Conservation (phyloP, 2,329 filamentous ascomycete species). For the Colletotrichum chlorophyti region DNA sequence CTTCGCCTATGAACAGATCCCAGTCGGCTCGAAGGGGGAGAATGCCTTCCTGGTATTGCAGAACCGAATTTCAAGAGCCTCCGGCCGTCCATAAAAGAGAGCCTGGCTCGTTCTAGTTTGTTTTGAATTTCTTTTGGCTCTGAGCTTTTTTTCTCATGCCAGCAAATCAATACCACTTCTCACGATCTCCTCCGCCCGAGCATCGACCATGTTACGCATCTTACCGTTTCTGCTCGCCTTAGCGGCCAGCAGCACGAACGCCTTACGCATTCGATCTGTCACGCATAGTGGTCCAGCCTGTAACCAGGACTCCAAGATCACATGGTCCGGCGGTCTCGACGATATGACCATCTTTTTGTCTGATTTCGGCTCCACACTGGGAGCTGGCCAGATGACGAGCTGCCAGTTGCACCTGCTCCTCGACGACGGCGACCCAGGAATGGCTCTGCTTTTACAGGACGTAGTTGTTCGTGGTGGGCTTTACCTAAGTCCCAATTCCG, state of each 20-base stretch:
- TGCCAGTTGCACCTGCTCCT: constrained; percentile 24
- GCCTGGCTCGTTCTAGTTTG: too few species aligned
- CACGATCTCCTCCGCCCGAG: neutral
- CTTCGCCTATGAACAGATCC: neutral
- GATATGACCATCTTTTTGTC: constrained; percentile 46
- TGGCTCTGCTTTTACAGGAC: constrained; percentile 17
- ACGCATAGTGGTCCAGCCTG: constrained; percentile 21
- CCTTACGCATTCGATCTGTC: constrained; percentile 9
- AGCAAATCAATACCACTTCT: neutral
- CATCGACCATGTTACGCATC: neutral
- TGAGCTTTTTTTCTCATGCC: too few species aligned
- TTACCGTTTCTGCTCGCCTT: neutral
- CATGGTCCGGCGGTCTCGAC: constrained; percentile 28
- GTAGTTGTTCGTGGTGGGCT: constrained; percentile 17
- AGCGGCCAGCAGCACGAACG: neutral
- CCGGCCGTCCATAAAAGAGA: too few species aligned
- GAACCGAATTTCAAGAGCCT: neutral
- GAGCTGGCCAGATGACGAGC: constrained; percentile 38
- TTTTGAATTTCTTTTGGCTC: too few species aligned
- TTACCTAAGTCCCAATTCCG: constrained; percentile 16
- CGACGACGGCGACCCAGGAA: constrained; percentile 20
- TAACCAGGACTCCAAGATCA: constrained; percentile 14
- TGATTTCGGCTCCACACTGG: constrained; percentile 44
- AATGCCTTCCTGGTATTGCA: neutral
- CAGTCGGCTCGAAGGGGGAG: too few species aligned